phyloP scores from a whole-genome alignment of 2,329 filamentous ascomycete species.

The Talaromyces sp. region DNA sequence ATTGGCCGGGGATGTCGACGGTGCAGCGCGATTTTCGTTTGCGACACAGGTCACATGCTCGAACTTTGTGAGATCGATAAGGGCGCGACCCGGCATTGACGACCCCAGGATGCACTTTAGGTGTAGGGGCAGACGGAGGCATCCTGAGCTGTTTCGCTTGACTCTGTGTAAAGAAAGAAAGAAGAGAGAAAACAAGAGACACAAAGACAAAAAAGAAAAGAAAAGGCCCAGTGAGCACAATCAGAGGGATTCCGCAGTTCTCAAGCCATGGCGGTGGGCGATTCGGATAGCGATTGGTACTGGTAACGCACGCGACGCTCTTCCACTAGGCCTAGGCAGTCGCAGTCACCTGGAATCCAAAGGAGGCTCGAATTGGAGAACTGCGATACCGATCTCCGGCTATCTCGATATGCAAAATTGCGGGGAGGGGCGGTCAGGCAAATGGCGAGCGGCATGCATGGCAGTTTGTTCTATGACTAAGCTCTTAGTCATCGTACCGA shows the following conservation, averaged over 20 bases:
- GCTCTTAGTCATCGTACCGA: neutral
- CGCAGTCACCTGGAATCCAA: neutral
- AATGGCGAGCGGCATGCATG: too few relatives aligned
- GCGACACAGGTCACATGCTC: slow-evolving; percentile 58
- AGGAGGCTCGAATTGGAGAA: neutral
- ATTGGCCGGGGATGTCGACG: slow-evolving; percentile 49
- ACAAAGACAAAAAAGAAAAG: neutral
- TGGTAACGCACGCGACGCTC: neutral
- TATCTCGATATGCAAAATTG: neutral
- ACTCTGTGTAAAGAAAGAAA: neutral
- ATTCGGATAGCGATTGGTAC: neutral
- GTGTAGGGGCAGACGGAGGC: slow-evolving; percentile 15
- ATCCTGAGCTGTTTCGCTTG: neutral
- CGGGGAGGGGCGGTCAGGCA: neutral
- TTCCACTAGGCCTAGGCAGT: neutral
- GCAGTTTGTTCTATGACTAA: neutral
- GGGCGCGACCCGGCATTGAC: slow-evolving; percentile 47
- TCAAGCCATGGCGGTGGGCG: neutral
- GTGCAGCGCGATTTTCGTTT: slow-evolving; percentile 60
- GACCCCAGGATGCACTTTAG: slow-evolving; percentile 30
- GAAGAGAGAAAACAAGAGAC: neutral
- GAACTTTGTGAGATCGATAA: slow-evolving; percentile 58
- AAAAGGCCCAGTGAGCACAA: neutral
- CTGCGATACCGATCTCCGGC: neutral
- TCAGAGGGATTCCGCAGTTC: neutral